Base-by-base conservation (phyloP, 2,329 filamentous ascomycete genomes). In the Aspergillus arachidicola region DNA sequence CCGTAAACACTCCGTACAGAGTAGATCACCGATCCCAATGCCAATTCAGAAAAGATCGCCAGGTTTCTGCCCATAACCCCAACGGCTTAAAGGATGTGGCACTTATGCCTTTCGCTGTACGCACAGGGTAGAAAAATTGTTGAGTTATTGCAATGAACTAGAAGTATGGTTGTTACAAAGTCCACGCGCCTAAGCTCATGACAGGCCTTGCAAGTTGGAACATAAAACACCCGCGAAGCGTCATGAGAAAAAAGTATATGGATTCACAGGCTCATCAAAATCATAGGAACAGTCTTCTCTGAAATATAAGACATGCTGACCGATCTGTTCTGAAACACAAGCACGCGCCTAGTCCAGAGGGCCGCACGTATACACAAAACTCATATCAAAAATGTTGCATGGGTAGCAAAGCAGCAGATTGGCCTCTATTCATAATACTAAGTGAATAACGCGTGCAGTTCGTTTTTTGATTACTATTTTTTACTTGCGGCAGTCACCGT, bases 211-310 rank as follows among this genome's bases (percentile, higher is more conserved):
- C 11, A 46, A 19, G 28, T 16, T 28, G 19, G 16, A 43, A 41
- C 38, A n/a, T 41, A 41, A 9, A 6, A 41, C 19, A 19, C 16
- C 38, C 16, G 2, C 38, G 19, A 41, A 2, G 3, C 19, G 16
- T 41, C 38, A 41, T n/a, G 38, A n/a, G 16, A n/a, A n/a, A n/a
- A 9, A 9, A 53, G 53, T 5, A 58, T 36, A 46, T 41, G 57
- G 11, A 60, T 57, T 57, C 51, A 58, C 16, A 9, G 58, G 56
- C 64, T 67, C 66, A 64, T 68, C 70, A 72, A 71, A 66, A 64
- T 70, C 73, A 75, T 75, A 74, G 66, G 66, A 70, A 64, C 32
- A 6, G 71, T 67, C 67, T 74, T 71, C 69, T 74, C 70, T 72
- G 72, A 72, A 66, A 60, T 63, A 58, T 54, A 66, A 65, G 66